Base-by-base conservation (phyloP, 2,329 filamentous ascomycete species). In the Calonectria honghensis region DNA sequence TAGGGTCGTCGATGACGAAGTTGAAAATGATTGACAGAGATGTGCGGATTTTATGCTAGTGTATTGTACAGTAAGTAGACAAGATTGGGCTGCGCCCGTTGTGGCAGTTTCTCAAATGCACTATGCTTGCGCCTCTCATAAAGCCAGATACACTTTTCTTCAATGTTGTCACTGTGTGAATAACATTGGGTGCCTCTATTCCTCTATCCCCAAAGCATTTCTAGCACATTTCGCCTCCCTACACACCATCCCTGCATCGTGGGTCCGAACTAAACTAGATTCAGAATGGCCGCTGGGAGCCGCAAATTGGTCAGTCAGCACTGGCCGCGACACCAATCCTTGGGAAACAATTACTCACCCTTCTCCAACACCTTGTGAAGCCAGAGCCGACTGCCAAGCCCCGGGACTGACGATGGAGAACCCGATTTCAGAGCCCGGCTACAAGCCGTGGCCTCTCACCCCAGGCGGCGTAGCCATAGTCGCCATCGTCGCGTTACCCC, bases 361-460 rank as follows among this genome's bases (percentile, higher is more conserved):
- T n/a, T 6, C n/a, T 13, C 41, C 20, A 57, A 57, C 31, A 20
- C 7, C 29, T 37, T n/a, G n/a, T n/a, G 32, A 59, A 35, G 32
- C 31, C 31, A 31, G 52, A 57, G 31, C 11, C 13, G 16, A 20
- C 18, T n/a, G 18, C 32, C n/a, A n/a, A 14, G 4, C 9, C 24
- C 32, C 32, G 14, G 45, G 45, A 24, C 45, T 13, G 35, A 35
- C 5, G 35, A 59, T 59, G 54, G 54, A 59, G 10, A 24, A 13
- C 3, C n/a, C 6, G n/a, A 48, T 20, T 10, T 9, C n/a, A 24
- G 45, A 48, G 45, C 10, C 45, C 14, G 45, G 45, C 45, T 24
- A 48, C 45, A 59, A 5, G 32, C 54, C 54, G 5, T 65, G 63
- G 63, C 9, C 35, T 9, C 16, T 65, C 63, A 32, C 63, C n/a